phyloP scores from a whole-genome alignment of 1,139 yeast species.

The Yamadazyma pseudoaaseri region DNA sequence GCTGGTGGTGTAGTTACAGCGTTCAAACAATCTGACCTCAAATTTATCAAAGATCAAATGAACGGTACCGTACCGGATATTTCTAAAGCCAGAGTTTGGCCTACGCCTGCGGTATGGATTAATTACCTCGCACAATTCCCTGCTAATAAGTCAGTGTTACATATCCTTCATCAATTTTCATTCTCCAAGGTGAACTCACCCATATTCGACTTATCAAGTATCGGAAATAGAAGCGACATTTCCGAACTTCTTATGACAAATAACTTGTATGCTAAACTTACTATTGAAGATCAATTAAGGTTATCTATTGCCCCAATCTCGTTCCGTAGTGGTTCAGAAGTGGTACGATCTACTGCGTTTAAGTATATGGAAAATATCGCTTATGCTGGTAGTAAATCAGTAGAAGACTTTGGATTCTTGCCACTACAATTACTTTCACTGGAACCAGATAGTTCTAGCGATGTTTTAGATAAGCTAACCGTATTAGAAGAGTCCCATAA shows the following conservation, averaged over 20 bases:
- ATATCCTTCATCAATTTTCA: slow-evolving; percentile 47
- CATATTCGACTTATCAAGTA: slow-evolving; percentile 40
- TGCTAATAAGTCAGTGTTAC: slow-evolving; percentile 40
- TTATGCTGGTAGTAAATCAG: slow-evolving; percentile 34
- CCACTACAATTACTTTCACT: slow-evolving; percentile 26
- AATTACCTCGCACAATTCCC: slow-evolving; percentile 57
- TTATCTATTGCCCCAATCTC: slow-evolving; percentile 62
- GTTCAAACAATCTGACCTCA: slow-evolving; percentile 40
- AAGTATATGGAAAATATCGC: slow-evolving; percentile 39
- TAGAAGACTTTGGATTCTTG: slow-evolving; percentile 44
- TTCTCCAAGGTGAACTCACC: slow-evolving; percentile 18
- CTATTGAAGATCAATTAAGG: slow-evolving; percentile 54
- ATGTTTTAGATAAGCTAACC: slow-evolving; percentile 38
- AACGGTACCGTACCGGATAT: slow-evolving; percentile 46
- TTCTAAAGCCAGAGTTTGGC: slow-evolving; percentile 64
- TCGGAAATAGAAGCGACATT: slow-evolving; percentile 43
- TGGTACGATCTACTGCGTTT: slow-evolving; percentile 25
- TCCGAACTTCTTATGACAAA: slow-evolving; percentile 45
- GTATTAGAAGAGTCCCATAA: slow-evolving; percentile 70
- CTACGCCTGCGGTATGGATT: slow-evolving; percentile 63
- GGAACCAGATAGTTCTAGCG: slow-evolving; percentile 15
- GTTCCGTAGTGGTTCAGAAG: slow-evolving; percentile 24
- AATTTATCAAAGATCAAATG: slow-evolving; percentile 44
- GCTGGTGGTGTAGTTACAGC: slow-evolving; percentile 66
- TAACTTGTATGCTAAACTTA: slow-evolving; percentile 22